Percentiles rank a stretch among this genome's conserved stretches.
These are phyloP conservation scores for Ajuga reptans DNA, from an alignment of 305 asterid genomes.

Conservation along the genomic window DNA sequence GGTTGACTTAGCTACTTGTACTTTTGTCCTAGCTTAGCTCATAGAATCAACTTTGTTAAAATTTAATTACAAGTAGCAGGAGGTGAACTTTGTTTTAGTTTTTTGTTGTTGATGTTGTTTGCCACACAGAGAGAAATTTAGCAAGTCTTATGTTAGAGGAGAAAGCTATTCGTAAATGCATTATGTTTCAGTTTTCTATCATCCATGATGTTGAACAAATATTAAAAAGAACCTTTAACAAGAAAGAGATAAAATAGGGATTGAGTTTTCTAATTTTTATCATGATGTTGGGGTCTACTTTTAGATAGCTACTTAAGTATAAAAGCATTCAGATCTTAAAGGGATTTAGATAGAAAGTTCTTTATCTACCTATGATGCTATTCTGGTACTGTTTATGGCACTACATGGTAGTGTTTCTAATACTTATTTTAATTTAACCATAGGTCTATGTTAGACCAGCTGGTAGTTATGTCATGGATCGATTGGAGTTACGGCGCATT, in stretches of 20 bases:
- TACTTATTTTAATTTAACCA: conserved; percentile 5
- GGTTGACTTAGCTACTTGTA: not conserved
- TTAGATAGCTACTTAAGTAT: not conserved
- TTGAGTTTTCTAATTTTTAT: not conserved
- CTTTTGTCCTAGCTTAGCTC: not conserved
- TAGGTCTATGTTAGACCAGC: conserved; percentile 98
- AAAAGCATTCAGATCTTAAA: not conserved
- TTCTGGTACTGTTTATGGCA: not conserved
- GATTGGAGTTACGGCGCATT: conserved; percentile 73
- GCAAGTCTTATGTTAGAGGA: not conserved
- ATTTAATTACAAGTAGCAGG: not conserved
- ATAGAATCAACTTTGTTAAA: not conserved
- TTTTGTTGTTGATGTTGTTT: conserved; percentile 2
- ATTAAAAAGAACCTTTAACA: no score
- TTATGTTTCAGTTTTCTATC: not conserved
- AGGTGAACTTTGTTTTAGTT: not conserved
- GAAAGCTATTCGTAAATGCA: not conserved
- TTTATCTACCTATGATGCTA: not conserved
- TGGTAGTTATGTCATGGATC: conserved; percentile 93
- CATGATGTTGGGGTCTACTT: not conserved
- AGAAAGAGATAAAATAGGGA: not conserved
- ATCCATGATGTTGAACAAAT: not conserved
- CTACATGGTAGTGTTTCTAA: conserved; percentile 13
- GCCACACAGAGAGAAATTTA: not conserved
- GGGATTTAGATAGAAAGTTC: not conserved